These are phyloP conservation scores for Paracamarosporium sp. DNA, from an alignment of 2,329 filamentous ascomycete genomes.

Conservation along the genomic window DNA sequence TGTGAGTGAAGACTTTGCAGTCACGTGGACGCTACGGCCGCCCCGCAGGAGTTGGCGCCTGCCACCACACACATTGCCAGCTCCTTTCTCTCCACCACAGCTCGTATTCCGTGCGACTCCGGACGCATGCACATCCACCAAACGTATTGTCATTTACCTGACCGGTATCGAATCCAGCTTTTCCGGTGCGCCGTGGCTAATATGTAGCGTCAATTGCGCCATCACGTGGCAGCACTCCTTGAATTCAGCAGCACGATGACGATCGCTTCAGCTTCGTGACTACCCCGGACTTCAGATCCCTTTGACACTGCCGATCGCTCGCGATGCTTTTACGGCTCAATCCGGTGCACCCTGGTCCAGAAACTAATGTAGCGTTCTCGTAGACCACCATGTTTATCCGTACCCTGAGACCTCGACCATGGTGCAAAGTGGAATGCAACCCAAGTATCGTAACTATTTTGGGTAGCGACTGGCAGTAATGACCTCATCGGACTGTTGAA, in stretches of 20 bases:
- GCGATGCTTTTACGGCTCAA: conserved; percentile 6
- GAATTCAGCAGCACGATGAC: conserved; percentile 4
- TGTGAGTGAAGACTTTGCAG: background rate
- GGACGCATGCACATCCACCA: conserved; percentile 17
- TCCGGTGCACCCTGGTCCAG: conserved; percentile 3
- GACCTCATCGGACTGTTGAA: conserved; percentile 15
- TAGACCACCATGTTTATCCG: conserved; percentile 24
- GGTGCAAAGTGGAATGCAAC: conserved; percentile 8
- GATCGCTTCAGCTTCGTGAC: background rate
- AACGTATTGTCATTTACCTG: conserved; percentile 13
- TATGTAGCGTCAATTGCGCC: background rate
- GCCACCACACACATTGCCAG: background rate
- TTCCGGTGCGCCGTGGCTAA: conserved; percentile 6
- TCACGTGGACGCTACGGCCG: conserved; percentile 3
- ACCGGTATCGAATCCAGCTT: background rate
- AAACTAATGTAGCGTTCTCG: conserved; percentile 14
- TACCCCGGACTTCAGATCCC: background rate
- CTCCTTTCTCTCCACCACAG: conserved; percentile 1
- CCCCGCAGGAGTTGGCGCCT: background rate
- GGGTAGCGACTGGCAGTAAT: conserved; percentile 8
- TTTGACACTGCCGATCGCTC: conserved; percentile 10
- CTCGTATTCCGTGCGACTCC: conserved; percentile 11
- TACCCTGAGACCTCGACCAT: conserved; percentile 6
- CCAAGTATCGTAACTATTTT: conserved; percentile 4
- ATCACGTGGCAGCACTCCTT: conserved; percentile 3